A percentile compares a stretch with the other conserved stretches of the same genome.
Conservation (phyloP, 148 eudicot genomes). For the Silene uniflora region DNA sequence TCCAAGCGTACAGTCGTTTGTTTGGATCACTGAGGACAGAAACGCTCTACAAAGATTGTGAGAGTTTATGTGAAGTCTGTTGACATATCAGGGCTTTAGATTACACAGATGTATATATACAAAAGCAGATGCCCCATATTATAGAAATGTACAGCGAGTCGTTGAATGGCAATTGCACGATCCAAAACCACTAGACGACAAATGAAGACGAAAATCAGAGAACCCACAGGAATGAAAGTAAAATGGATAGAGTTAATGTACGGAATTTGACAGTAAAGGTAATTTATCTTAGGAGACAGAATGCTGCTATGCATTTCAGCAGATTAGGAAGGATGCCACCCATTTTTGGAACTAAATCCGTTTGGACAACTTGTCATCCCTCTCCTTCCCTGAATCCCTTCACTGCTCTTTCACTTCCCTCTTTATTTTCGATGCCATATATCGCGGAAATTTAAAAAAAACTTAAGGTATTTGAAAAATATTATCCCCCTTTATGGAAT, state of each 20-base stretch:
- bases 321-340: slow-evolving; percentile 6
- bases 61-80: neutral
- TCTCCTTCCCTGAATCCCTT: no score
- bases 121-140: neutral
- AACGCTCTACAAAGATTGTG: neutral
- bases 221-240: neutral
- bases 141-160: neutral
- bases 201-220: neutral
- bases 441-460: no score
- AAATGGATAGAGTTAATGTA: neutral
- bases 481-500: slow-evolving; percentile 4
- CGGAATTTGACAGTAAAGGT: neutral
- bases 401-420: no score
- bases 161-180: neutral
- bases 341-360: neutral
- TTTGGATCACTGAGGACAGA: neutral
- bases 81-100: slow-evolving; percentile 2
- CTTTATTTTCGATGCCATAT: no score
- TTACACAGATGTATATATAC: neutral
- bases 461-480: neutral
- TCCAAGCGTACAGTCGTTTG: neutral
- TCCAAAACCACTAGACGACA: neutral
- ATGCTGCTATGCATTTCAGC: slow-evolving; percentile 7
- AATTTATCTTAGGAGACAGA: slow-evolving; percentile 5
- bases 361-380: neutral